Conservation (phyloP, 768 basidiomycete species). For the Imleria badia region DNA sequence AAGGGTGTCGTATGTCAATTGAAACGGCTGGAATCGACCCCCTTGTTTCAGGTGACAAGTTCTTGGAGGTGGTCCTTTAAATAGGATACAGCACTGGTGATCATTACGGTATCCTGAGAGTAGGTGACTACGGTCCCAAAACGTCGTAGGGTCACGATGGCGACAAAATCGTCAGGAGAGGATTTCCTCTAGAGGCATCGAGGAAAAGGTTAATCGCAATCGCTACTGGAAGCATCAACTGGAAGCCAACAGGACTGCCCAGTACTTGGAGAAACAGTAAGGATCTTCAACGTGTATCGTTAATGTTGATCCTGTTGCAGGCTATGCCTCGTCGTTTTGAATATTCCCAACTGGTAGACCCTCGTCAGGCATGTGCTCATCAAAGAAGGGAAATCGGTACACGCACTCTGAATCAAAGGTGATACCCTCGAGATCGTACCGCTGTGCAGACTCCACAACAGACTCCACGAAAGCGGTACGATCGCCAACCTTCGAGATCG, state of each 20-base stretch:
- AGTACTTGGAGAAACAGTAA: constrained; percentile 65
- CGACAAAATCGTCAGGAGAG: constrained; percentile 53
- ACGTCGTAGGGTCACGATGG: constrained; percentile 67
- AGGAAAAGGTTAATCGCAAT: constrained; percentile 63
- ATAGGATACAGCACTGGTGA: background rate
- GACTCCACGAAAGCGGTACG: constrained; percentile 60
- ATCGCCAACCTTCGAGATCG: constrained; percentile 68
- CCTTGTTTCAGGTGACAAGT: background rate
- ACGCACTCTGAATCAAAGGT: constrained; percentile 23
- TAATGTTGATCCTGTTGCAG: constrained; percentile 54
- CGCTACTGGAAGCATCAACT: constrained; percentile 67
- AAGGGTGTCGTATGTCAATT: background rate
- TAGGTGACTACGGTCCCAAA: constrained; percentile 33
- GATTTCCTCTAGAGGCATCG: too few species aligned
- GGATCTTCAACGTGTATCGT: constrained; percentile 75
- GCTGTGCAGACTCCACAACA: constrained; percentile 46
- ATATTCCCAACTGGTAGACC: constrained; percentile 76
- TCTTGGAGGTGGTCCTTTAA: too few species aligned
- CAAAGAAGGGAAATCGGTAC: background rate
- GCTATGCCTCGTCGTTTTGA: constrained; percentile 56
- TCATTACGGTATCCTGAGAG: constrained; percentile 4
- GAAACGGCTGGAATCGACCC: background rate
- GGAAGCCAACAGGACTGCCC: constrained; percentile 48
- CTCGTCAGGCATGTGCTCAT: background rate
- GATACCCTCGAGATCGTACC: too few species aligned